A percentile compares a stretch with the other conserved stretches of the same genome.
Conservation (phyloP, 2,329 filamentous ascomycete species). For the Fusarium neocosmosporiellum region DNA sequence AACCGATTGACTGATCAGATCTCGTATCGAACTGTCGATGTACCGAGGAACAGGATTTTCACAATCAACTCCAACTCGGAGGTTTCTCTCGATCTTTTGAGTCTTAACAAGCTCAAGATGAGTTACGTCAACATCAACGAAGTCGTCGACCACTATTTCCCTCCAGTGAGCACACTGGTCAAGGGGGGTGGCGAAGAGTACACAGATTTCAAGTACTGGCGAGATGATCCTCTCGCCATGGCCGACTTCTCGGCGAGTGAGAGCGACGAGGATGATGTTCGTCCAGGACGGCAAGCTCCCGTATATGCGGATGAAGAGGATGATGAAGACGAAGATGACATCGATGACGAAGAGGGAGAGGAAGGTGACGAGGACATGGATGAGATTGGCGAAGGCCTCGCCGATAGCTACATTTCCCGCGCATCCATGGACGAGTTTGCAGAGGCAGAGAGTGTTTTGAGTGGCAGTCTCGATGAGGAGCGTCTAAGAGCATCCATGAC, state of each 20-base stretch:
- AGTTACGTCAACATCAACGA: constrained; percentile 98
- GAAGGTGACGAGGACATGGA: constrained; percentile 56
- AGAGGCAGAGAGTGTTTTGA: constrained; percentile 56
- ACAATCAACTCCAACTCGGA: constrained; percentile 99
- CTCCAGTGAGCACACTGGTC: constrained; percentile 86
- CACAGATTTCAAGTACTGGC: constrained; percentile 98
- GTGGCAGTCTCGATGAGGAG: constrained; percentile 58
- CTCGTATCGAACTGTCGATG: constrained; percentile 95
- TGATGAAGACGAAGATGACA: constrained; percentile 57
- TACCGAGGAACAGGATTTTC: constrained; percentile 93
- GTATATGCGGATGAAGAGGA: constrained; percentile 58
- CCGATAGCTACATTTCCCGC: constrained; percentile 46
- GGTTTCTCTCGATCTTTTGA: constrained; percentile 89
- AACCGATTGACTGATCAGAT: constrained; percentile 97
- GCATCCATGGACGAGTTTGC: constrained; percentile 52
- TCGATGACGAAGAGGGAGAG: constrained; percentile 58
- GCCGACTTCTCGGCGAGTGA: constrained; percentile 92
- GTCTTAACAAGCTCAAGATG: constrained; percentile 93
- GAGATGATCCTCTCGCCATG: constrained; percentile 83
- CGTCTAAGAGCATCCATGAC: constrained; percentile 53
- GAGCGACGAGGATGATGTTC: constrained; percentile 64
- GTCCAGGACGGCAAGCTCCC: constrained; percentile 61
- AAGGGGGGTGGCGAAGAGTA: constrained; percentile 93
- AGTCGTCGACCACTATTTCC: constrained; percentile 98
- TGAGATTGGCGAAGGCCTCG: constrained; percentile 50